Evolutionary conservation across 306 rosid genomes (phyloP), one percentile per base, ranked within the genome.

Genomic region (Senna tora): DNA sequence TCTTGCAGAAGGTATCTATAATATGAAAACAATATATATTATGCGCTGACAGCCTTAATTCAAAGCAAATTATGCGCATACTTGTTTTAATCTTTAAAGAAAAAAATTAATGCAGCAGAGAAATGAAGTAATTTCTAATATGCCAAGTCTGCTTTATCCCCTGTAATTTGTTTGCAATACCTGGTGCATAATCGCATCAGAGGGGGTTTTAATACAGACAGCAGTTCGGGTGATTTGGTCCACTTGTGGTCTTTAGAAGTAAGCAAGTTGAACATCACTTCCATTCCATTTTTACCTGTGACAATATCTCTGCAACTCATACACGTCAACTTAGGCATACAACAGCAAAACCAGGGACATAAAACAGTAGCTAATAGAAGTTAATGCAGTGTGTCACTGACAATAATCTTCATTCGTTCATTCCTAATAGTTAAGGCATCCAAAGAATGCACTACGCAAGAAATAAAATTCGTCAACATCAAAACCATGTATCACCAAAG

Each of bases 1-100:
- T 93, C 98, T 86, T 83, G 88, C 56, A 91, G 71, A 83, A 93
- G 94, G 86, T 90, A 93, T 90, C 98, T 93, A 65, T n/a, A 67
- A 60, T 39, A 60, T 15, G 36, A 65, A 65, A 76, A 64, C 39
- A 41, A 66, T 51, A 79, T 52, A 51, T 53, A 34, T 56, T 19
- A 51, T 47, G 21, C 59, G 60, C 69, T 34, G 51, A 42, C 67
- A 42, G n/a, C 19, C 34, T 36, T 22, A 36, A 16, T 22, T 60
- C 47, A 17, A 21, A 16, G 20, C 46, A 8, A 36, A 60, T 36
- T 34, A 60, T 60, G 47, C 49, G 16, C 49, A 61, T 14, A 34
- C 16, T 36, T 36, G 8, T 34, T 61, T 9, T 22, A 36, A 34
- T 34, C n/a, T 61, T 34, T 61, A 17, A 13, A 33, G 1, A 7